phyloP scores from a whole-genome alignment of 305 asterid species.

The Fraxinus floribunda region DNA sequence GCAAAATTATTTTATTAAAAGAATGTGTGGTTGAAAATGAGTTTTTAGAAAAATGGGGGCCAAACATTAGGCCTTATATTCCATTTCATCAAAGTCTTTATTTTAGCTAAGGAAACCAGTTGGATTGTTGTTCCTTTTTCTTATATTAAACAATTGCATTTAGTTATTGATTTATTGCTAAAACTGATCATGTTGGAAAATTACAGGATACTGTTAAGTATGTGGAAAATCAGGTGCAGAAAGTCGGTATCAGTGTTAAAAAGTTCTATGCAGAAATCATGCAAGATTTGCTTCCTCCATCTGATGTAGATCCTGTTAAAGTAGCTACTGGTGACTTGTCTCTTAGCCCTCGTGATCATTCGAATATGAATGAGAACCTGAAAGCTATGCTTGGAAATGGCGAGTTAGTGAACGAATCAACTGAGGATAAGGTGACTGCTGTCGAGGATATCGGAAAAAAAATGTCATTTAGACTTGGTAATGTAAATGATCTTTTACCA shows the following conservation, averaged over 20 bases:
- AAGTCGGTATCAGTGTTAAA: slow-evolving; percentile 71
- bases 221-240: slow-evolving; percentile 76
- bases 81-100: background rate
- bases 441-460: slow-evolving; percentile 23
- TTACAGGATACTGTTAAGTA: slow-evolving; percentile 76
- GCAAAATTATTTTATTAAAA: too few species aligned
- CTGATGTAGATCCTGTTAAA: slow-evolving; percentile 49
- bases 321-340: slow-evolving; percentile 51
- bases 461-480: slow-evolving; percentile 5
- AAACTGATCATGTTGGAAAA: background rate
- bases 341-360: slow-evolving; percentile 41
- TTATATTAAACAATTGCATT: background rate
- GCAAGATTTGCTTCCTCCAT: slow-evolving; percentile 62
- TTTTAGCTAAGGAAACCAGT: background rate
- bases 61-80: background rate
- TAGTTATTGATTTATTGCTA: background rate
- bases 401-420: slow-evolving; percentile 28
- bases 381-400: slow-evolving; percentile 31
- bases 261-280: slow-evolving; percentile 73
- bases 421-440: slow-evolving; percentile 41
- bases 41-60: background rate
- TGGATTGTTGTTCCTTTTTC: background rate
- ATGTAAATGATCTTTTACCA: slow-evolving; percentile 16
- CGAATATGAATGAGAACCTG: slow-evolving; percentile 41
- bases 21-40: background rate